Conservation (phyloP, 2,329 filamentous ascomycete genomes). For the Penicillium sp. region DNA sequence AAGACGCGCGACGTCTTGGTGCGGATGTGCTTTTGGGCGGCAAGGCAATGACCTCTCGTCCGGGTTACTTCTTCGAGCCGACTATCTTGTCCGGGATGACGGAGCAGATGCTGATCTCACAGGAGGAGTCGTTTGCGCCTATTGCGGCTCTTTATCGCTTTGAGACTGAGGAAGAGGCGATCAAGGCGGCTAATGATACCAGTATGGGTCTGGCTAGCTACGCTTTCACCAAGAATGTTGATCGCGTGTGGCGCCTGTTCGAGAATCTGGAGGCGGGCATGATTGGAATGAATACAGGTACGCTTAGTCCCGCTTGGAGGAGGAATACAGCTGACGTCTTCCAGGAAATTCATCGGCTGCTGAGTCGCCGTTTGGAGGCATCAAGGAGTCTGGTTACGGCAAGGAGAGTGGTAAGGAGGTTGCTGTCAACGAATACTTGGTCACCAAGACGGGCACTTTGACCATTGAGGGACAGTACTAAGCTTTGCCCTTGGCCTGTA, state of each 20-base stretch:
- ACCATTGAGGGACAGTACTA: slow-evolving; percentile 55
- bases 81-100: slow-evolving; percentile 59
- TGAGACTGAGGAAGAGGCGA: slow-evolving; percentile 60
- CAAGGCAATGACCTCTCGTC: slow-evolving; percentile 43
- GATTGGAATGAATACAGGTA: slow-evolving; percentile 58
- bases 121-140: slow-evolving; percentile 63
- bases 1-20: slow-evolving; percentile 59
- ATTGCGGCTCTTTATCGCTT: slow-evolving; percentile 61
- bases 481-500: background rate
- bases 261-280: slow-evolving; percentile 65
- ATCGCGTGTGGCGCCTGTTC: slow-evolving; percentile 60
- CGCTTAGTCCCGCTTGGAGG: too few relatives aligned
- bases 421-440: slow-evolving; percentile 57
- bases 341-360: slow-evolving; percentile 58
- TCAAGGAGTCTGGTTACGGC: slow-evolving; percentile 63
- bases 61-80: slow-evolving; percentile 65
- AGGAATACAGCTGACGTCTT: too few relatives aligned
- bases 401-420: slow-evolving; percentile 65
- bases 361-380: slow-evolving; percentile 62
- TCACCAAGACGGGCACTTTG: slow-evolving; percentile 62
- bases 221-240: slow-evolving; percentile 63
- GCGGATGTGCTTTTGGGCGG: slow-evolving; percentile 61
- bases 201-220: slow-evolving; percentile 64
- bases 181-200: slow-evolving; percentile 56
- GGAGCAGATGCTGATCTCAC: slow-evolving; percentile 52